Percentiles rank a stretch among this genome's conserved stretches.
phyloP scores from a whole-genome alignment of 2,329 filamentous ascomycete species.

The Byssochlamys sp. region DNA sequence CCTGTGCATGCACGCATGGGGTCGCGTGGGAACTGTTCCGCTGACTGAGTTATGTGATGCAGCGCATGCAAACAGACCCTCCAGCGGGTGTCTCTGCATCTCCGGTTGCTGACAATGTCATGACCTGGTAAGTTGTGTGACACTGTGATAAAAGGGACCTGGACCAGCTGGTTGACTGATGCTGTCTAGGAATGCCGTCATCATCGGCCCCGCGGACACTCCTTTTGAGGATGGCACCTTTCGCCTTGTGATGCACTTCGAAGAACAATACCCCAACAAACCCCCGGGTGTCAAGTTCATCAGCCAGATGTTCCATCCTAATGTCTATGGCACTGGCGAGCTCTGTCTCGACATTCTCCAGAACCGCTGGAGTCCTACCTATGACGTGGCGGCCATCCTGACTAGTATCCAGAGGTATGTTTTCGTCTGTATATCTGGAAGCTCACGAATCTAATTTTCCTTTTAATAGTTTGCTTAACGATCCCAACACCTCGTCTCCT shows the following conservation, averaged over 20 bases:
- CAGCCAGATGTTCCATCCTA: slow-evolving; percentile 97
- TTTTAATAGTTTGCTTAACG: slow-evolving; percentile 69
- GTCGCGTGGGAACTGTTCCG: not conserved
- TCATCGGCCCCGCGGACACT: slow-evolving; percentile 91
- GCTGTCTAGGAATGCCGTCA: slow-evolving; percentile 77
- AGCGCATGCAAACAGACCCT: slow-evolving; percentile 99
- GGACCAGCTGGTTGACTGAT: slow-evolving; percentile 17
- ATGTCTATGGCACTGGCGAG: slow-evolving; percentile 94
- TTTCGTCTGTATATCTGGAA: not conserved
- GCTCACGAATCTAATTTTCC: not conserved
- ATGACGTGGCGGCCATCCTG: slow-evolving; percentile 91
- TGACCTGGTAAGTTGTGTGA: slow-evolving; percentile 25
- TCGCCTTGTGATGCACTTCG: slow-evolving; percentile 95
- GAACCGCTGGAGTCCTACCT: slow-evolving; percentile 96
- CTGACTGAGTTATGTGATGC: slow-evolving; percentile 7
- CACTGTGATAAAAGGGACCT: not conserved
- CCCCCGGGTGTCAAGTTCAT: slow-evolving; percentile 97
- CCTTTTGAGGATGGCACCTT: slow-evolving; percentile 98
- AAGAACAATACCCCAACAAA: slow-evolving; percentile 98
- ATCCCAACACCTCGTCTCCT: slow-evolving; percentile 95
- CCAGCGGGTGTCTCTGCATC: slow-evolving; percentile 93
- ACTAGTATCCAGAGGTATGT: slow-evolving; percentile 91
- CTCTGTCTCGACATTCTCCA: slow-evolving; percentile 93
- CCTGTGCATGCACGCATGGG: not conserved
- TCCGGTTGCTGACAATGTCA: slow-evolving; percentile 58